A percentile compares a stretch with the other conserved stretches of the same genome.
phyloP scores from a whole-genome alignment of 768 basidiomycete species.

The Boletus edulis region DNA sequence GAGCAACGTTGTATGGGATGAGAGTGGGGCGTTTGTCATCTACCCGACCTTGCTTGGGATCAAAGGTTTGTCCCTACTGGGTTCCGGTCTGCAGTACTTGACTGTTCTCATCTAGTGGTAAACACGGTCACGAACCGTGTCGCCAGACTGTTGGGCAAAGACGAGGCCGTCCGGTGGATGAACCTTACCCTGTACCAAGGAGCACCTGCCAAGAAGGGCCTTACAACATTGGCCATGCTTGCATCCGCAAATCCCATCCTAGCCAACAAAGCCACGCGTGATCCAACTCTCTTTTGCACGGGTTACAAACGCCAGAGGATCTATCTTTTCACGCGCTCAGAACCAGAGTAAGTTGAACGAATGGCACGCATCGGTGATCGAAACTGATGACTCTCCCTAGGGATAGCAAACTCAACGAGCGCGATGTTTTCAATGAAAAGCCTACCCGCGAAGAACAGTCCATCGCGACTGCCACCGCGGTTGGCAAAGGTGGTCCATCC shows the following conservation, averaged over 20 bases:
- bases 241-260: slow-evolving; percentile 95
- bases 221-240: slow-evolving; percentile 90
- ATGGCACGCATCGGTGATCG: background rate
- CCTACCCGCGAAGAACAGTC: slow-evolving; percentile 96
- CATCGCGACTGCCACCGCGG: slow-evolving; percentile 61
- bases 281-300: slow-evolving; percentile 91
- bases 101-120: slow-evolving; percentile 56
- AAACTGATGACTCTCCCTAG: slow-evolving; percentile 35
- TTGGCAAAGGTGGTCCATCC: slow-evolving; percentile 56
- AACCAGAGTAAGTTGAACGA: slow-evolving; percentile 74
- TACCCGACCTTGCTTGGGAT: slow-evolving; percentile 94
- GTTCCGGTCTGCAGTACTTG: background rate
- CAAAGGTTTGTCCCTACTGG: slow-evolving; percentile 61
- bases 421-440: slow-evolving; percentile 97
- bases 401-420: slow-evolving; percentile 82
- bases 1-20: slow-evolving; percentile 96
- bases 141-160: slow-evolving; percentile 83
- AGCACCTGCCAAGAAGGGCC: slow-evolving; percentile 80
- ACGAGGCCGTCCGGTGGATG: slow-evolving; percentile 88
- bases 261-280: slow-evolving; percentile 77
- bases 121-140: slow-evolving; percentile 95
- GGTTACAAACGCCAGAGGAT: slow-evolving; percentile 92
- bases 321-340: slow-evolving; percentile 89
- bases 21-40: slow-evolving; percentile 90
- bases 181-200: slow-evolving; percentile 92